Conservation (phyloP, 495 filamentous ascomycete genomes). For the Hypoxylon lenormandii region DNA sequence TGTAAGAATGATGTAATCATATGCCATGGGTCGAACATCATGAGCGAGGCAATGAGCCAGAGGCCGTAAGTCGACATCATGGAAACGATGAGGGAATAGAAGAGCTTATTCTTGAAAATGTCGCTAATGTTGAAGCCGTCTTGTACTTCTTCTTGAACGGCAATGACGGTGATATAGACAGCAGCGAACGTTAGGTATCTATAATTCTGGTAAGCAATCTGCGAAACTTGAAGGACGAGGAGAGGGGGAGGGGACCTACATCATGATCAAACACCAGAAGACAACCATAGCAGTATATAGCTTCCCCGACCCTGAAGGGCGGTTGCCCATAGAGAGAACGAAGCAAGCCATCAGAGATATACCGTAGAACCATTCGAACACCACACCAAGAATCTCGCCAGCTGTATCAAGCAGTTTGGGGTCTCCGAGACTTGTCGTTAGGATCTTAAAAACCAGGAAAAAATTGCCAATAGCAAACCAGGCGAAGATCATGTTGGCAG, state of each 20-base stretch:
- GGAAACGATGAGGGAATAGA: conserved; percentile 93
- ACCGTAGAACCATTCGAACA: conserved; percentile 97
- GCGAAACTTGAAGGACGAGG: background rate
- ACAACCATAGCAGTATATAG: conserved; percentile 97
- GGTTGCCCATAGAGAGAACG: conserved; percentile 92
- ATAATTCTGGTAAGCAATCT: conserved; percentile 32
- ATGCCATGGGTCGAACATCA: conserved; percentile 99
- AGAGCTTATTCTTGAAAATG: conserved; percentile 85
- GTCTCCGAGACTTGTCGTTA: conserved; percentile 84
- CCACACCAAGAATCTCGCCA: conserved; percentile 82
- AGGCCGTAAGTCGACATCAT: conserved; percentile 91
- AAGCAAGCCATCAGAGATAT: conserved; percentile 93
- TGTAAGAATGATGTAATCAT: conserved; percentile 97
- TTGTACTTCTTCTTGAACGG: conserved; percentile 76
- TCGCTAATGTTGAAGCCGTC: conserved; percentile 72
- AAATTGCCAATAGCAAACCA: conserved; percentile 99
- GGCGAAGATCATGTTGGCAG: conserved; percentile 95
- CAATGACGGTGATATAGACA: conserved; percentile 90
- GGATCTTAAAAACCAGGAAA: conserved; percentile 97
- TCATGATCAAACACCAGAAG: conserved; percentile 96
- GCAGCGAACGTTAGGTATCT: conserved; percentile 94
- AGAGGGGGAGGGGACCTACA: conserved; percentile 62
- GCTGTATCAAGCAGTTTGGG: conserved; percentile 74
- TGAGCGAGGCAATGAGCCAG: conserved; percentile 88
- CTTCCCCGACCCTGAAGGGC: conserved; percentile 91